Evolutionary conservation across 768 basidiomycete species (phyloP), one percentile per base, ranked within the genome.

Genomic region (Mycena haematopus): DNA sequence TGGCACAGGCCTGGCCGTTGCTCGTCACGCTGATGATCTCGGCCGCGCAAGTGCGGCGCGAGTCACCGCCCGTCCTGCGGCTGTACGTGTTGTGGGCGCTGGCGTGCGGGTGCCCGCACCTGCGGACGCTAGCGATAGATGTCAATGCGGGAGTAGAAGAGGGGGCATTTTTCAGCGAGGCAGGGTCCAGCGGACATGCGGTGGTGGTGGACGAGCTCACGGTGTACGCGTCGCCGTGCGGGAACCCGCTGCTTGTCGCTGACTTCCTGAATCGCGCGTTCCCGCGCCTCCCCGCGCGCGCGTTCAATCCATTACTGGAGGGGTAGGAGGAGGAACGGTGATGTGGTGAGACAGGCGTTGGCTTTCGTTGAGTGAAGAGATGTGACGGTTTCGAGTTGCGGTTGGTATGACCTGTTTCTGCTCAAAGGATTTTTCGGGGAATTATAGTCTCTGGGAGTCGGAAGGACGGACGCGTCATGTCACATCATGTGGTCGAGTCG

Each of bases 211-310:
- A 67, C 51, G 58, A 61, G 5, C n/a, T 67, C 24, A 57, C 17
- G 31, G 58, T 67, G 8, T 61, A 54, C 21, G 58, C 59, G 53
- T 56, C 66, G 46, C 66, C 66, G 17, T 67, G 66, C 38, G 66
- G 62, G 29, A 56, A 64, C 27, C 62, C 66, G 6, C 22, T 17
- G 42, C 50, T 64, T 40, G 66, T 67, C 38, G 51, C 55, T 0
- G 55, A 47, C 3, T 67, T 67, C 35, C 47, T 67, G 10, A 58
- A 61, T 2, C 29, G n/a, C n/a, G 66, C 62, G 58, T 67, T 67
- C n/a, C 62, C 66, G 3, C 14, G 52, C 24, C 60, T 67, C 0
- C 33, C 46, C 25, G 36, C 35, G 4, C 21, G 46, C 14, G 66
- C 27, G 17, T 67, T 67, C n/a, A n/a, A n/a, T n/a, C 21, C 62